A percentile compares a stretch with the other conserved stretches of the same genome.
phyloP scores from a whole-genome alignment of 306 rosid species.

The Rubus idaeus region DNA sequence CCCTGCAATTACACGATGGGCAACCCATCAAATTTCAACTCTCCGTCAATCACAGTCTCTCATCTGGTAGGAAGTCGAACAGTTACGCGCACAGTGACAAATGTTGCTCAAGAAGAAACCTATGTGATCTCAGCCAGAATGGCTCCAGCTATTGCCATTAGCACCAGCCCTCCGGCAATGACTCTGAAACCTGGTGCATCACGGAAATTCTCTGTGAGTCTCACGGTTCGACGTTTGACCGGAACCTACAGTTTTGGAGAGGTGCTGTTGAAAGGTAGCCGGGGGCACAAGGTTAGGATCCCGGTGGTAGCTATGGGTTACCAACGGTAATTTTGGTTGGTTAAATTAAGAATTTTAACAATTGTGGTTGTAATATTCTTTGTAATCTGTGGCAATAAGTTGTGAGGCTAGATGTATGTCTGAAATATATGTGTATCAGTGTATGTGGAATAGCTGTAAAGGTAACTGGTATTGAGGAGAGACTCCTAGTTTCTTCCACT shows the following conservation, averaged over 20 bases:
- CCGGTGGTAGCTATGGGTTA: constrained; percentile 88
- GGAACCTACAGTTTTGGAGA: constrained; percentile 85
- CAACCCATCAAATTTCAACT: constrained; percentile 79
- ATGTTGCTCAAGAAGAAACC: constrained; percentile 90
- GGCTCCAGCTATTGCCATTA: constrained; percentile 85
- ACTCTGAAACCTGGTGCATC: constrained; percentile 69
- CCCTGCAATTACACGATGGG: constrained; percentile 79
- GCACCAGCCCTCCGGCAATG: constrained; percentile 83
- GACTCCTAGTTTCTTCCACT: constrained; percentile 59
- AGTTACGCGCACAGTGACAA: constrained; percentile 75
- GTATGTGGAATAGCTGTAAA: constrained; percentile 67
- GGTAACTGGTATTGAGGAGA: constrained; percentile 52
- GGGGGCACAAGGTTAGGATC: constrained; percentile 96
- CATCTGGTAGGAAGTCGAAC: constrained; percentile 74
- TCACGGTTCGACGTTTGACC: constrained; percentile 65
- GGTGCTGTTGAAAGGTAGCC: constrained; percentile 82
- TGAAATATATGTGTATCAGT: constrained; percentile 37
- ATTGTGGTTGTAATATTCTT: constrained; percentile 85
- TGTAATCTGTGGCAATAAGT: constrained; percentile 88
- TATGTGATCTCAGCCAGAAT: constrained; percentile 75
- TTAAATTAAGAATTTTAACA: constrained; percentile 23
- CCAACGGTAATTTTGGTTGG: constrained; percentile 53
- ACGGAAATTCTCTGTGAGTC: constrained; percentile 57
- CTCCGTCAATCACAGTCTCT: constrained; percentile 82
- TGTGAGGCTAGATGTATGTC: constrained; percentile 52